Conservation (phyloP, 2,329 filamentous ascomycete species). For the Epichloe hybrida region DNA sequence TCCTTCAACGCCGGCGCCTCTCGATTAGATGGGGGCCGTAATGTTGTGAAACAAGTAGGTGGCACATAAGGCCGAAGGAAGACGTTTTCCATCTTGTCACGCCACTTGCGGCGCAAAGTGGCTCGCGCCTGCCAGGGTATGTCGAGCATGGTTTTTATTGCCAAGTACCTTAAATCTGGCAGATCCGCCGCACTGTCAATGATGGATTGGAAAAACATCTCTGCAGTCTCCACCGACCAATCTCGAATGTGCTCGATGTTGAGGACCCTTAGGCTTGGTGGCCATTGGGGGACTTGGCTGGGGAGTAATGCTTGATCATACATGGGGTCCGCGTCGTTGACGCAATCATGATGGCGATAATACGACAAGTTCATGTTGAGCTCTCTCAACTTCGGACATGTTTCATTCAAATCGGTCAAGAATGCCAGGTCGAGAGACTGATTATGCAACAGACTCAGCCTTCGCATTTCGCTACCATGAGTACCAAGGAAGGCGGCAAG, state of each 20-base stretch:
- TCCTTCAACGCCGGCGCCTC: conserved; percentile 8
- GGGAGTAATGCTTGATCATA: conserved; percentile 56
- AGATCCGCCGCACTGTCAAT: conserved; percentile 56
- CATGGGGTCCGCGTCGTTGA: conserved; percentile 59
- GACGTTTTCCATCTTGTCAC: conserved; percentile 51
- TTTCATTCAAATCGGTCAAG: conserved; percentile 47
- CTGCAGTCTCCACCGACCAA: conserved; percentile 55
- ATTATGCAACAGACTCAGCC: conserved; percentile 64
- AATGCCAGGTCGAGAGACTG: conserved; percentile 66
- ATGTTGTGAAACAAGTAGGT: conserved; percentile 20
- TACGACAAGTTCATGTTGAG: conserved; percentile 70
- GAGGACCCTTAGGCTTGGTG: conserved; percentile 52
- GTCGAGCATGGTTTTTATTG: conserved; percentile 66
- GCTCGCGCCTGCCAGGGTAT: conserved; percentile 72
- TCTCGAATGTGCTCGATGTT: conserved; percentile 67
- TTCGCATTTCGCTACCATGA: conserved; percentile 53
- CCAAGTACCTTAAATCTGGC: conserved; percentile 52
- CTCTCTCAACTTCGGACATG: conserved; percentile 57
- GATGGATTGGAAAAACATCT: conserved; percentile 67
- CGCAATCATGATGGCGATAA: conserved; percentile 53
- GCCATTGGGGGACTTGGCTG: conserved; percentile 65
- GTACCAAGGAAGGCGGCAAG: conserved; percentile 51
- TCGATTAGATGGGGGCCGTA: conserved; percentile 10
- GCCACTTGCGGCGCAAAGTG: conserved; percentile 67
- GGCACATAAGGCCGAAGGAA: conserved; percentile 41